A percentile compares a stretch with the other conserved stretches of the same genome.
These are phyloP conservation scores for Solanum hybrid DNA, from an alignment of 305 asterid genomes.

Conservation along the genomic window DNA sequence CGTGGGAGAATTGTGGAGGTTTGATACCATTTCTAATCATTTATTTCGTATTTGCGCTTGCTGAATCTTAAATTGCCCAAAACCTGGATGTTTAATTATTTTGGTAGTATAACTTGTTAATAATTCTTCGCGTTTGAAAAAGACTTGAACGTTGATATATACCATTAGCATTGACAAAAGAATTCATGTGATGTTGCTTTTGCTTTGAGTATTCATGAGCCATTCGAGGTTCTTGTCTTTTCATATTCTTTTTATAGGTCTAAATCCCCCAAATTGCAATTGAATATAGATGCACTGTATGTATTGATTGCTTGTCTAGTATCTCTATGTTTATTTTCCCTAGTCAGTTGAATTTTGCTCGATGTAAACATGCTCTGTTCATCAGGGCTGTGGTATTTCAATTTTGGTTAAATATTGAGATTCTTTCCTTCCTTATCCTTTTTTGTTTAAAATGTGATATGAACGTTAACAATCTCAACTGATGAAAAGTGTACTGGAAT, in stretches of 20 bases:
- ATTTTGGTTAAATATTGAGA: background rate
- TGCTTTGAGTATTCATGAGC: background rate
- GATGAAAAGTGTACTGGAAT: background rate
- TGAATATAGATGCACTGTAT: background rate
- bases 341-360: background rate
- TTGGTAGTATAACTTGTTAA: background rate
- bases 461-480: background rate
- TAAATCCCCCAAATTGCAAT: background rate
- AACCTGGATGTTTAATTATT: background rate
- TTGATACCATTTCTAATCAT: background rate
- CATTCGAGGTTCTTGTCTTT: background rate
- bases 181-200: background rate
- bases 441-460: background rate
- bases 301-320: background rate
- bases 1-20: constrained; percentile 34
- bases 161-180: background rate
- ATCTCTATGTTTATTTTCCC: background rate
- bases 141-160: background rate
- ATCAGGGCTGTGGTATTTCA: background rate
- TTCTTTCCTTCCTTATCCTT: background rate
- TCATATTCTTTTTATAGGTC: background rate
- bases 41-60: background rate
- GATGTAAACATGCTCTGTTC: background rate
- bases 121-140: background rate
- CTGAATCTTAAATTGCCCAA: background rate